These are phyloP conservation scores for Eucalyptus brandiana DNA, from an alignment of 345 rosid species.

Conservation along the genomic window DNA sequence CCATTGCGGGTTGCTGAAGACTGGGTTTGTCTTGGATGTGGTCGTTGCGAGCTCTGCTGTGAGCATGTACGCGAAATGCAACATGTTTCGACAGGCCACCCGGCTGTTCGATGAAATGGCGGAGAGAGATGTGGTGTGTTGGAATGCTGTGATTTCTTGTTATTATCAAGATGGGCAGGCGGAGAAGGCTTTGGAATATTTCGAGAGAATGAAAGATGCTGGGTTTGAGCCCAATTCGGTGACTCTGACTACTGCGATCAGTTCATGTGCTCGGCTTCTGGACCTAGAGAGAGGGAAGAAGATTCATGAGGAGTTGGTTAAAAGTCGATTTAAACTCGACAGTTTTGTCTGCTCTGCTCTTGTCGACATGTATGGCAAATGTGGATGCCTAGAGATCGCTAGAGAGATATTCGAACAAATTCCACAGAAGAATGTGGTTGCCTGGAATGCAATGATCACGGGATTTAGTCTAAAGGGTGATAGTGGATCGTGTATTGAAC, in stretches of 20 bases:
- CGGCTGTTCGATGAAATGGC: conserved; percentile 61
- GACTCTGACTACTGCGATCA: conserved; percentile 36
- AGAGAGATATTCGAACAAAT: conserved; percentile 36
- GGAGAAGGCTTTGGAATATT: conserved; percentile 43
- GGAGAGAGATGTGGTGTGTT: conserved; percentile 51
- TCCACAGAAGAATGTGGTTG: conserved; percentile 26
- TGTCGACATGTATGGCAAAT: conserved; percentile 66
- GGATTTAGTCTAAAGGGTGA: conserved; percentile 34
- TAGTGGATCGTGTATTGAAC: conserved; percentile 35
- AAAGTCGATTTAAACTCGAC: conserved; percentile 22
- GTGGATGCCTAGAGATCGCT: conserved; percentile 49
- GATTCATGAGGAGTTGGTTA: conserved; percentile 29
- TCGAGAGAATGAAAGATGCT: conserved; percentile 30
- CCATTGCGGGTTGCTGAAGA: conserved; percentile 44
- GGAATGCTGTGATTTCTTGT: conserved; percentile 68
- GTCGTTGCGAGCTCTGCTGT: conserved; percentile 49
- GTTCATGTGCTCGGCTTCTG: conserved; percentile 47
- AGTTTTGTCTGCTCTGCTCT: conserved; percentile 53
- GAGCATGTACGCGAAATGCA: conserved; percentile 41
- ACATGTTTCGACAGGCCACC: conserved; percentile 11
- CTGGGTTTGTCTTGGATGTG: conserved; percentile 34
- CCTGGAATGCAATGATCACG: conserved; percentile 62
- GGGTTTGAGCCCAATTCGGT: conserved; percentile 58
- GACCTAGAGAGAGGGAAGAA: conserved; percentile 56
- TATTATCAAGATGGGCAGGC: conserved; percentile 53